phyloP scores from a whole-genome alignment of 306 rosid genomes.

The Medicago arabica region DNA sequence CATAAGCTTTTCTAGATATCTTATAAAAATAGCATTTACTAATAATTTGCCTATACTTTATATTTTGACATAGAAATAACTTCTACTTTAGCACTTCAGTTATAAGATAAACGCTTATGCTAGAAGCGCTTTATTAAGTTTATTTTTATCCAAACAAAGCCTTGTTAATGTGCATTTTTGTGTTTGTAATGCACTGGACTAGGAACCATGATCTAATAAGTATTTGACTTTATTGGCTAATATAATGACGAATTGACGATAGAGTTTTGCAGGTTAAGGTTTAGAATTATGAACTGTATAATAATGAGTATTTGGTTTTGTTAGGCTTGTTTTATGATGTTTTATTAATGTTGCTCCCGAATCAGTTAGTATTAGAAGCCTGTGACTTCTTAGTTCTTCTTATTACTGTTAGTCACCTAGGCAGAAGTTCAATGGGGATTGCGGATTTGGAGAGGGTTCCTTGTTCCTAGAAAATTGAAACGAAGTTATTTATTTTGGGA shows the following conservation, averaged over 20 bases:
- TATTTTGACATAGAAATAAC: not conserved
- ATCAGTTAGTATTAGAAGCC: slow-evolving; percentile 13
- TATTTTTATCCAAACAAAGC: not conserved
- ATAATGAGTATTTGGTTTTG: slow-evolving; percentile 14
- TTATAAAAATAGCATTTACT: not conserved
- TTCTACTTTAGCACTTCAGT: not conserved
- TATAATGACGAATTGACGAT: not conserved
- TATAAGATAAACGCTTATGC: not conserved
- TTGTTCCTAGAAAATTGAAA: slow-evolving; percentile 7
- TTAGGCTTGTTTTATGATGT: slow-evolving; percentile 7
- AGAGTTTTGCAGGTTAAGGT: not conserved
- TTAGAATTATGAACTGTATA: not conserved
- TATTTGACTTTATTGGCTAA: slow-evolving; percentile 18
- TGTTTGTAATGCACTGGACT: slow-evolving; percentile 1
- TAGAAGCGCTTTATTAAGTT: not conserved
- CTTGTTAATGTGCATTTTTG: not conserved
- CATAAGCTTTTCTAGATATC: not conserved
- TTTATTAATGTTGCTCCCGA: slow-evolving; percentile 9
- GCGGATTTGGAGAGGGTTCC: slow-evolving; percentile 27
- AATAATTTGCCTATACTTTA: not conserved
- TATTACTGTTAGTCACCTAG: not conserved
- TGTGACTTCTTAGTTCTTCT: slow-evolving; percentile 1
- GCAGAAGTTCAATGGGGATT: not conserved
- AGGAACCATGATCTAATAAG: slow-evolving; percentile 10
- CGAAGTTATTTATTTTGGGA: slow-evolving; percentile 22